Percentiles rank a stretch among this genome's conserved stretches.
Conservation (phyloP, 169 alveolate species). For the Plasmodium yoelii region DNA sequence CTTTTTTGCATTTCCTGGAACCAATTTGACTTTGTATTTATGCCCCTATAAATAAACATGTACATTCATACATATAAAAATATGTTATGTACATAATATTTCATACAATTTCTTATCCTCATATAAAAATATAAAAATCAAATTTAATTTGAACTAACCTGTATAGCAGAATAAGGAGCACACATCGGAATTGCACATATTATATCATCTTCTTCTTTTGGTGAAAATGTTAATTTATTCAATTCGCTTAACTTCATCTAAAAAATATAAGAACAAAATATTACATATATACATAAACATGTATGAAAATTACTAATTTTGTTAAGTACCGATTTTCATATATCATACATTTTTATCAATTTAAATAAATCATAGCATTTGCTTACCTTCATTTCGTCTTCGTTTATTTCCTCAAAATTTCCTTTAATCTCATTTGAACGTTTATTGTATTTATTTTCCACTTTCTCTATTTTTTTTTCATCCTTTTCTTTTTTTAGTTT, state of each 20-base stretch:
- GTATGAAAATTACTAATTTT: not conserved
- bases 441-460: slow-evolving; percentile 29
- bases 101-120: not conserved
- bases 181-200: slow-evolving; percentile 70
- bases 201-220: slow-evolving; percentile 51
- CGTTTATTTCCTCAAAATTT: slow-evolving; percentile 57
- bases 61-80: not conserved
- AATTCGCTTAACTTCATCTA: slow-evolving; percentile 62
- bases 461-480: not conserved
- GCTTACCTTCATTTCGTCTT: slow-evolving; percentile 53
- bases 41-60: slow-evolving; percentile 24
- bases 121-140: not conserved
- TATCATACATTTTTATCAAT: not conserved
- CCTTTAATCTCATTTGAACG: slow-evolving; percentile 20
- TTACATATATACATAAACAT: slow-evolving; percentile 1
- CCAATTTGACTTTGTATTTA: slow-evolving; percentile 76
- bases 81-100: not conserved
- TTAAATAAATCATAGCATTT: not conserved
- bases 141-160: not conserved
- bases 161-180: slow-evolving; percentile 70
- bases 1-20: slow-evolving; percentile 85
- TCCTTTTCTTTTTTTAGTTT: slow-evolving; percentile 24
- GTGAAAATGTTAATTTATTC: slow-evolving; percentile 34
- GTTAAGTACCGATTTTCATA: not conserved
- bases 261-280: not conserved